Conservation (phyloP, 176 grass and related monocot species). For the Carex parvula region DNA sequence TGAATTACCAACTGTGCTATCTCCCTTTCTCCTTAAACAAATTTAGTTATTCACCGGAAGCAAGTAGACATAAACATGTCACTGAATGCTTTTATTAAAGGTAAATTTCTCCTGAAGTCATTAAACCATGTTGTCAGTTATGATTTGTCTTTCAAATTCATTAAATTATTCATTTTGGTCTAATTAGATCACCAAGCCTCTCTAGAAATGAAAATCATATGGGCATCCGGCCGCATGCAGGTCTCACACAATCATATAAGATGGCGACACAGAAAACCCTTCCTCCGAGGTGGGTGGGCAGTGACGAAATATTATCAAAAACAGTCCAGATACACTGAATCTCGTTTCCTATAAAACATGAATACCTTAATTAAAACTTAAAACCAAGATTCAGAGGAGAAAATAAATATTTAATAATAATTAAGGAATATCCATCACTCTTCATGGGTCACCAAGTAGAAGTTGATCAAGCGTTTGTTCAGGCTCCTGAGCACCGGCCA, state of each 20-base stretch:
- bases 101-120: too few relatives aligned
- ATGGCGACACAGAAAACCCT: background rate
- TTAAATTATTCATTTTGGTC: too few relatives aligned
- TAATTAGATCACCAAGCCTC: too few relatives aligned
- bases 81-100: too few relatives aligned
- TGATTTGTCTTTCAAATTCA: too few relatives aligned
- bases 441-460: constrained; percentile 47
- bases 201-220: too few relatives aligned
- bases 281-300: background rate
- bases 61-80: too few relatives aligned
- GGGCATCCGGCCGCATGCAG: background rate
- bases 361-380: background rate
- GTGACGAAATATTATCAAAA: background rate
- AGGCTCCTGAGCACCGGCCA: constrained; percentile 67
- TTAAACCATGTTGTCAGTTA: too few relatives aligned
- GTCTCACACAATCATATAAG: background rate
- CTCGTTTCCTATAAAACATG: background rate
- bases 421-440: background rate
- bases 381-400: background rate
- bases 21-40: too few relatives aligned
- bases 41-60: too few relatives aligned
- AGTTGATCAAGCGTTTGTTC: constrained; percentile 65
- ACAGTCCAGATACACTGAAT: constrained; percentile 1
- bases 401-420: background rate
- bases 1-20: too few relatives aligned